Conservation (phyloP, 169 alveolate species). For the Plasmodium fragile region DNA sequence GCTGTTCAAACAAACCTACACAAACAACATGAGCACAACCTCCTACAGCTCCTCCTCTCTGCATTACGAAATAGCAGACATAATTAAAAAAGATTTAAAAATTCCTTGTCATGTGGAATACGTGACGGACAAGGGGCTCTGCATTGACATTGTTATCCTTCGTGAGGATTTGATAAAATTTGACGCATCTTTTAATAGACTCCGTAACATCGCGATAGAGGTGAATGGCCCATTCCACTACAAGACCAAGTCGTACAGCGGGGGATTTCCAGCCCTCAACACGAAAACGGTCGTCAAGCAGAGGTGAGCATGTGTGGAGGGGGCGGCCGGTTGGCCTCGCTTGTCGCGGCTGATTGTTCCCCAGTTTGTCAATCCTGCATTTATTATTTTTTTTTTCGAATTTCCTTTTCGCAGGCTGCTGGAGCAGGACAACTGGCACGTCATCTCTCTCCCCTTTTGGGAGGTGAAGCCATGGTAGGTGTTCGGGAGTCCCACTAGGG, state of each 20-base stretch:
- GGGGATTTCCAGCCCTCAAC: constrained; percentile 15
- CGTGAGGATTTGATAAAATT: constrained; percentile 45
- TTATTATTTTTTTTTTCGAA: background rate
- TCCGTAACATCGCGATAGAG: constrained; percentile 63
- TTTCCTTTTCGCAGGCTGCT: constrained; percentile 19
- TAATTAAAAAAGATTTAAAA: constrained; percentile 59
- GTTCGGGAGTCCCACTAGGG: background rate
- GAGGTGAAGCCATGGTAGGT: constrained; percentile 75
- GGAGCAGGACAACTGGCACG: constrained; percentile 54
- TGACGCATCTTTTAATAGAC: background rate
- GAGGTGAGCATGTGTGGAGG: constrained; percentile 7
- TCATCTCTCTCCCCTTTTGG: constrained; percentile 75
- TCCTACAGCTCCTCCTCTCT: constrained; percentile 61
- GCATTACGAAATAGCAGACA: constrained; percentile 74
- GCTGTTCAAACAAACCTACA: constrained; percentile 25
- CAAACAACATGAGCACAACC: constrained; percentile 35
- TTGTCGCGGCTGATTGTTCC: background rate
- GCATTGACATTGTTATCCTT: constrained; percentile 66
- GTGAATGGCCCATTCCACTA: constrained; percentile 75
- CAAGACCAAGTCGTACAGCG: constrained; percentile 42
- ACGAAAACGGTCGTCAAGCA: constrained; percentile 62
- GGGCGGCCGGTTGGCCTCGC: background rate
- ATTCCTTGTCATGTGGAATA: constrained; percentile 73
- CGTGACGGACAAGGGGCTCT: constrained; percentile 25
- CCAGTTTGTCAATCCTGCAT: background rate